These are phyloP conservation scores for Casuarina equisetifolia DNA, from an alignment of 306 rosid species.

Conservation along the genomic window DNA sequence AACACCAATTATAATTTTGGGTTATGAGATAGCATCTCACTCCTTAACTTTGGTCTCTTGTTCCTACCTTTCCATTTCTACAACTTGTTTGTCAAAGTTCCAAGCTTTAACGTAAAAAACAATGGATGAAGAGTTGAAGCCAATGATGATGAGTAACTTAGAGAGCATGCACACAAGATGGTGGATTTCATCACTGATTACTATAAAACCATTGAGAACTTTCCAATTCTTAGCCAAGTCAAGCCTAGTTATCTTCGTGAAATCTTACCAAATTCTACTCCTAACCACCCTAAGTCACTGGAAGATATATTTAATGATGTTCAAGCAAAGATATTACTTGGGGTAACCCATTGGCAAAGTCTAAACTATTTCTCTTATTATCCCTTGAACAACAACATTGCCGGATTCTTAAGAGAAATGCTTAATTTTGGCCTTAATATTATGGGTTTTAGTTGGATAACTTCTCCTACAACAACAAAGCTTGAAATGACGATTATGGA, in stretches of 20 bases:
- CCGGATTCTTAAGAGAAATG: constrained; percentile 96
- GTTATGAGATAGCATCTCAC: too few relatives aligned
- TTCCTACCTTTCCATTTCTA: not conserved
- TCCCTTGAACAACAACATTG: constrained; percentile 88
- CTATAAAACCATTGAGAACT: constrained; percentile 67
- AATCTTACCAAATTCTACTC: constrained; percentile 87
- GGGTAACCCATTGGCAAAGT: constrained; percentile 99
- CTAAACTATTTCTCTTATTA: constrained; percentile 89
- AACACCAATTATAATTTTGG: not conserved
- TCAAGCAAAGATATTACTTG: constrained; percentile 80
- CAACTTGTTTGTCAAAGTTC: not conserved
- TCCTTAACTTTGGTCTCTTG: not conserved
- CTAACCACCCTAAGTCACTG: constrained; percentile 62
- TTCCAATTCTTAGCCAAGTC: constrained; percentile 93
- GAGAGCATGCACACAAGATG: constrained; percentile 89
- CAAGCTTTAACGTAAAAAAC: not conserved
- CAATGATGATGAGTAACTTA: constrained; percentile 89
- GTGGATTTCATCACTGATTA: constrained; percentile 98
- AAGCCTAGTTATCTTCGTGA: constrained; percentile 87
- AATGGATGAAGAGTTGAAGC: constrained; percentile 57
- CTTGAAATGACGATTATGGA: constrained; percentile 84
- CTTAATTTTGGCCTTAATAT: constrained; percentile 86
- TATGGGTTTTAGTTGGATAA: constrained; percentile 93
- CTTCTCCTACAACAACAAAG: constrained; percentile 97
- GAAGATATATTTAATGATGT: constrained; percentile 73